Base-by-base conservation (phyloP, 1,284 basidiomycete genomes). In the Erythrobasidium hasegawianum region DNA sequence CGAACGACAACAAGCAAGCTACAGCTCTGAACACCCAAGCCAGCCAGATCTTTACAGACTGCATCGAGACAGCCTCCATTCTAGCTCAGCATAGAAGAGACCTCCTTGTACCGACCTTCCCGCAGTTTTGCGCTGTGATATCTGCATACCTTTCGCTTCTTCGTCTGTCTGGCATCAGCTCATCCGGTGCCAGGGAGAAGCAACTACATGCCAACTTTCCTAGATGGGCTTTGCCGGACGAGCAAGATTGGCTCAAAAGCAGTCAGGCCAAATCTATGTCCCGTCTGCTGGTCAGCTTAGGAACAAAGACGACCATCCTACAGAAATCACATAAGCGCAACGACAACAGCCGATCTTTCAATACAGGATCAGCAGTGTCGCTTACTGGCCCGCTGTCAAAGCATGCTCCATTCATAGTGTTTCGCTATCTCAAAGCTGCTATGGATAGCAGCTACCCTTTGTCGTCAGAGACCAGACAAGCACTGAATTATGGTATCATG, bases 341-440 rank as follows among this genome's bases (percentile, higher is more conserved):
- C 49, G 20, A 45, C 16, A 54, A 1, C 20, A 50, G 9, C 24
- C 11, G 33, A 8, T 16, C 39, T 24, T 18, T 24, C 43, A 24
- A 65, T 24, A 22, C 22, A 0, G 45, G 45, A 27, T 13, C 45
- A 16, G 39, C 56, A 1, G 40, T 58, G 1, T 72, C 71, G 0
- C 70, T 74, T 39, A 22, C 56, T 10, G 73, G 69, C 1, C 72
- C 72, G 2, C 62, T 74, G 0, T 72, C 71, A 8, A 74, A 74
- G 67, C 72, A 74, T 57, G 72, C 72, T 2, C 73, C 72, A 1
- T 74, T 74, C 67, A 64, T 74, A 33, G 57, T 74, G 26, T 61
- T 71, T 40, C 50, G 62, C 18, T 74, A 72, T 69, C 69, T 74
- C 68, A 62, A 49, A 62, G 67, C 69, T 58, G 72, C 2, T 67